Conservation (phyloP, 2,329 filamentous ascomycete species). For the Fusarium nisikadoi region DNA sequence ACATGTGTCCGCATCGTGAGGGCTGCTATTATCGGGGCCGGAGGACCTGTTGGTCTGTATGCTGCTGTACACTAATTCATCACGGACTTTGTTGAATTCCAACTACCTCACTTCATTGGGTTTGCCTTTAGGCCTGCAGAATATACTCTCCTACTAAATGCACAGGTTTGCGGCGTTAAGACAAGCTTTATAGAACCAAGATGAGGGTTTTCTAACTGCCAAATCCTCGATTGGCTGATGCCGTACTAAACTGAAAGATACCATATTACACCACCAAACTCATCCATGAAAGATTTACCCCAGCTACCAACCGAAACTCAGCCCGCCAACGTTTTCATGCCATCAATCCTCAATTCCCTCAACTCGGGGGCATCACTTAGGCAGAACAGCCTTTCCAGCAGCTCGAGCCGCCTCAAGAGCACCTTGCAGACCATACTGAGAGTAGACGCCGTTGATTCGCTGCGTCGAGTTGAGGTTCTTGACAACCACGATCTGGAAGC, state of each 20-base stretch:
- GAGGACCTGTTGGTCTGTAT: constrained; percentile 1
- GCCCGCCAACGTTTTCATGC: fast-evolving
- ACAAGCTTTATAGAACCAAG: neutral
- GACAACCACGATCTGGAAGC: constrained; percentile 86
- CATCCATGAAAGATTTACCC: no score
- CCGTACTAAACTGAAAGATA: neutral
- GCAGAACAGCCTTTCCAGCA: constrained; percentile 39
- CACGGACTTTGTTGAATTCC: fast-evolving
- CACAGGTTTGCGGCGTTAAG: fast-evolving
- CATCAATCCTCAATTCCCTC: no score
- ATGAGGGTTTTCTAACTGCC: fast-evolving
- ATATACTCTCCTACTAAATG: fast-evolving
- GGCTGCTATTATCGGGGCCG: neutral
- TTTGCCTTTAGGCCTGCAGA: fast-evolving
- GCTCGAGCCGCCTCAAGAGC: constrained; percentile 58
- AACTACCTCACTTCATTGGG: fast-evolving
- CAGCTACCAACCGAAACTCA: neutral
- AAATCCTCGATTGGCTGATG: neutral
- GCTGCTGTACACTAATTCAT: neutral
- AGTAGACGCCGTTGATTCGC: constrained; percentile 77
- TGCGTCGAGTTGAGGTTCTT: constrained; percentile 93
- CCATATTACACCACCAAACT: neutral
- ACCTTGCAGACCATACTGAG: constrained; percentile 75
- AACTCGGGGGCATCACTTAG: no score
- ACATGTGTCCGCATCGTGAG: neutral